phyloP scores from a whole-genome alignment of 768 basidiomycete species.

The Serendipita sp. region DNA sequence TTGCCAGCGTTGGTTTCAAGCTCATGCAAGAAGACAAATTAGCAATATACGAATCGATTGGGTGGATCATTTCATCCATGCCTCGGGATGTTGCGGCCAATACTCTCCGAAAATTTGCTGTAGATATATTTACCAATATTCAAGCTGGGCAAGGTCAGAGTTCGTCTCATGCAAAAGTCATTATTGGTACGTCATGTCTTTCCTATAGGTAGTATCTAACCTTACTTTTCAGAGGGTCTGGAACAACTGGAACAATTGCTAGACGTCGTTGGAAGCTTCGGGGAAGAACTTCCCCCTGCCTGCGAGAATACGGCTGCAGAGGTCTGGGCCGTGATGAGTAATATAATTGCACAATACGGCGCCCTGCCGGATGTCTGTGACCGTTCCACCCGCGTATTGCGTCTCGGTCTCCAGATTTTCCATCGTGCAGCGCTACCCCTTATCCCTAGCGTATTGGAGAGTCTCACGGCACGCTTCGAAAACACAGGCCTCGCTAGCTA shows the following conservation, averaged over 20 bases:
- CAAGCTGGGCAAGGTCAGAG: conserved; percentile 45
- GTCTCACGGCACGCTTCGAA: conserved; percentile 70
- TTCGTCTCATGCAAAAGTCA: conserved; percentile 29
- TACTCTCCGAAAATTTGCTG: conserved; percentile 71
- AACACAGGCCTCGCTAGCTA: conserved; percentile 70
- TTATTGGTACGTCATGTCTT: not conserved
- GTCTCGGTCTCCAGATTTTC: conserved; percentile 75
- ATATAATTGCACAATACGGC: conserved; percentile 64
- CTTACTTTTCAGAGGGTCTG: conserved; percentile 45
- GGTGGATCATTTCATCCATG: conserved; percentile 90
- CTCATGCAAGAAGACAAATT: conserved; percentile 75
- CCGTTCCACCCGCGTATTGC: conserved; percentile 65
- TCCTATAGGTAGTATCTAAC: not conserved
- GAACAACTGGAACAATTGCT: conserved; percentile 93
- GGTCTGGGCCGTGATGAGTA: conserved; percentile 72
- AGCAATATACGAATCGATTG: conserved; percentile 91
- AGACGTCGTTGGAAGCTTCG: conserved; percentile 61
- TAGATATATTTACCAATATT: conserved; percentile 67
- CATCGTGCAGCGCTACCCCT: conserved; percentile 47
- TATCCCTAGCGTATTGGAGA: conserved; percentile 50
- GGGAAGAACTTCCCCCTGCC: conserved; percentile 62
- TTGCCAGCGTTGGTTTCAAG: conserved; percentile 62
- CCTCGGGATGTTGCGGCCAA: conserved; percentile 74
- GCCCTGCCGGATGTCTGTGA: conserved; percentile 64
- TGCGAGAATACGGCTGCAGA: conserved; percentile 69